Base-by-base conservation (phyloP, 805 yeast genomes). In the Candida pini region DNA sequence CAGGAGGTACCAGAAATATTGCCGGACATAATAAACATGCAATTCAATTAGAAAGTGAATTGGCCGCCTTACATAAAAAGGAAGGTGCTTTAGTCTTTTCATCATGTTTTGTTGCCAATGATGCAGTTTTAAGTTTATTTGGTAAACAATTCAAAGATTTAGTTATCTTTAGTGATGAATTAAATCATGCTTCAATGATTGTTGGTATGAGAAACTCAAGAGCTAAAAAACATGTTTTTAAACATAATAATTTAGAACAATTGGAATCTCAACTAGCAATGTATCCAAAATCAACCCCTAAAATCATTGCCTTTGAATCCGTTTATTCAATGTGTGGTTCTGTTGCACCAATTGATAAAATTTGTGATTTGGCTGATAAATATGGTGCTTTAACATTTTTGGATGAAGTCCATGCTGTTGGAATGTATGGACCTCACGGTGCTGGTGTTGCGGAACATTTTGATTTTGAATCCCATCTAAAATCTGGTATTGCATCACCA, bases 321-420 rank as follows among this genome's bases (percentile, higher is more conserved):
- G 97, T 92, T 35, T 92, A 92, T 64, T 89, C 97, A 36, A 92
- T 92, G 99, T 87, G 96, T 55, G 99, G 99, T 32, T 86, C 97
- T 9, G 85, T 92, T 39, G 83, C 97, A 25, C 96, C 96, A 33
- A 92, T 92, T 51, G 86, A 82, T 52, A 78, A 74, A 42, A 88
- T 92, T 47, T 90, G 97, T 60, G 96, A 89, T 49, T 71, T 92
- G 54, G 99, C 99, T 26, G 96, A 92, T 35, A 87, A 92, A 64
- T 92, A 92, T 58, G 97, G 97, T 43, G 97, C 97, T 30, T 64
- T 92, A 51, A 92, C 99, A 20, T 92, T 92, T 63, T 69, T 92
- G 59, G 99, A 92, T 60, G 99, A 92, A 63, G 99, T 92, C 25
- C 99, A 92, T 56, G 97, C 98, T 23, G 97, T 92, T 30, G 99